Percentiles rank a stretch among this genome's conserved stretches.
Conservation (phyloP, 768 basidiomycete genomes). For the Grammothele lineata region DNA sequence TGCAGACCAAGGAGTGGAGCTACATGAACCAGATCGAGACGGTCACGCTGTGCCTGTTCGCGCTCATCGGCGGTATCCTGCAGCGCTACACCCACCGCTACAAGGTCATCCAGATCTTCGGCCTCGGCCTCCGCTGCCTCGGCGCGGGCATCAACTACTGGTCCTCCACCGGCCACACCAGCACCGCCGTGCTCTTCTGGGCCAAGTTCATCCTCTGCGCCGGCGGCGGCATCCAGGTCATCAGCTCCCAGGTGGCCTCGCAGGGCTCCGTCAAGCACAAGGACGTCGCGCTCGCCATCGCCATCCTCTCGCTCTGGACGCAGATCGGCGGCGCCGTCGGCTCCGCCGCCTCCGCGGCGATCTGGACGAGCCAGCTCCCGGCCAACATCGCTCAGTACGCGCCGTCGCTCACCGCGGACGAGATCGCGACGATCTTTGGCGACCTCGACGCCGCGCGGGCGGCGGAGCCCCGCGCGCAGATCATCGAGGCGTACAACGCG, state of each 20-base stretch:
- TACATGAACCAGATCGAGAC: conserved; percentile 32
- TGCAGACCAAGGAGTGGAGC: conserved; percentile 27
- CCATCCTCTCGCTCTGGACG: conserved; percentile 37
- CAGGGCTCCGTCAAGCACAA: conserved; percentile 41
- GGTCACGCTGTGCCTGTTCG: conserved; percentile 37
- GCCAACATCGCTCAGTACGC: conserved; percentile 14
- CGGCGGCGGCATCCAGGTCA: conserved; percentile 46
- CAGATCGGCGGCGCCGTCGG: conserved; percentile 38
- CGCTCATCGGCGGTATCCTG: conserved; percentile 36
- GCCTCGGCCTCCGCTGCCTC: conserved; percentile 16
- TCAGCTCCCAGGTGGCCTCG: conserved; percentile 35
- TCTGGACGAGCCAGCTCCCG: conserved; percentile 21
- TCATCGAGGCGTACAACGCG: conserved; percentile 18
- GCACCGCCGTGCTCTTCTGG: conserved; percentile 31
- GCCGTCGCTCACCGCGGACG: conserved; percentile 2
- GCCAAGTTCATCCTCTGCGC: conserved; percentile 41
- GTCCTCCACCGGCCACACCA: conserved; percentile 9
- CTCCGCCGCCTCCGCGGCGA: conserved; percentile 27
- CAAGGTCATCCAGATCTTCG: conserved; percentile 37
- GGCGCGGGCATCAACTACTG: conserved; percentile 17
- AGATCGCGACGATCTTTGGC: conserved; percentile 17
- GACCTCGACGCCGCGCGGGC: conserved; percentile 14
- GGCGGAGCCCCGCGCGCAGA: conserved; percentile 10
- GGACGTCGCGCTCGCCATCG: conserved; percentile 40
- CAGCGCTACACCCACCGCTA: conserved; percentile 37